Evolutionary conservation across 805 yeast genomes (phyloP).

Genomic region (Metschnikowia kofuensis): DNA sequence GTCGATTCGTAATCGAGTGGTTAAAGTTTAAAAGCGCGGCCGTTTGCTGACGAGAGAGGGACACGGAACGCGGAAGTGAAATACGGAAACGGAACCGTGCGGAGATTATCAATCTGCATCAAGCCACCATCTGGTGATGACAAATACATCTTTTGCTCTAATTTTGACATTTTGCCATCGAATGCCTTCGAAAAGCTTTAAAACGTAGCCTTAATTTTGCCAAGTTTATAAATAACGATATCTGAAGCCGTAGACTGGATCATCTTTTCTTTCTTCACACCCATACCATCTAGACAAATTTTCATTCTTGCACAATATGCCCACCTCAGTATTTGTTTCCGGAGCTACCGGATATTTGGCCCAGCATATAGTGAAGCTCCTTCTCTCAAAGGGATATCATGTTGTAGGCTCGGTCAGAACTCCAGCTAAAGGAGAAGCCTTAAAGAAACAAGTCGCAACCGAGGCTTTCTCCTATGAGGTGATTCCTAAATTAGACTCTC

Average conservation of each 20-base stretch:
- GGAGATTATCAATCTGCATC: not conserved
- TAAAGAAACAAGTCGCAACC: not conserved
- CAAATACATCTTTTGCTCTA: too few species aligned
- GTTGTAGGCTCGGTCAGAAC: not conserved
- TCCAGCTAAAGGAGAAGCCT: not conserved
- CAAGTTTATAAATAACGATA: not conserved
- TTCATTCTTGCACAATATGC: not conserved
- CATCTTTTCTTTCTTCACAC: not conserved
- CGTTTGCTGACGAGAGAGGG: not conserved
- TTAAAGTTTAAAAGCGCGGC: not conserved
- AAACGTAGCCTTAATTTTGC: not conserved
- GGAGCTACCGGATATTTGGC: not conserved
- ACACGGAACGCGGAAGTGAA: not conserved
- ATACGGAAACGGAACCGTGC: not conserved
- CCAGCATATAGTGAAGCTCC: not conserved
- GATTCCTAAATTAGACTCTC: not conserved
- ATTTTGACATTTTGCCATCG: too few species aligned
- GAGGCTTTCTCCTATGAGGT: not conserved
- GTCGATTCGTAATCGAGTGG: not conserved
- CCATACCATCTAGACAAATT: not conserved
- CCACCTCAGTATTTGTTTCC: not conserved
- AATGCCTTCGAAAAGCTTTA: not conserved
- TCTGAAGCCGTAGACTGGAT: not conserved
- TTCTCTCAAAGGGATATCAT: not conserved
- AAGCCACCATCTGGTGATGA: not conserved